Percentiles rank a stretch among this genome's conserved stretches.
Evolutionary conservation across 148 eudicot species (phyloP).

Genomic region (Camellia lanceoleosa): DNA sequence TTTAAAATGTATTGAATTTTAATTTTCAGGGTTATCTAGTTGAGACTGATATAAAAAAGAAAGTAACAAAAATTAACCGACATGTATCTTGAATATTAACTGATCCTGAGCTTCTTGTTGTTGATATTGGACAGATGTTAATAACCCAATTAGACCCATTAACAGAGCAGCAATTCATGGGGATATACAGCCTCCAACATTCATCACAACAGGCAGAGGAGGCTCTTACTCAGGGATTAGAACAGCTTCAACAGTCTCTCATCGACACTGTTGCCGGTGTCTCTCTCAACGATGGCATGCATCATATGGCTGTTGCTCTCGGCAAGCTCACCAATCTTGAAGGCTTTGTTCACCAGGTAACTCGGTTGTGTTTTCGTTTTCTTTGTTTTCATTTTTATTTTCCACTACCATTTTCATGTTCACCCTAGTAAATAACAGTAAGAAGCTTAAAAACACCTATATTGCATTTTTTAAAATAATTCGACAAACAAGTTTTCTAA

Average conservation of each 20-base stretch:
- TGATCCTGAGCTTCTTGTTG: not conserved
- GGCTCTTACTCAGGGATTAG: slow-evolving; percentile 76
- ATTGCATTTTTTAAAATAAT: too few species aligned
- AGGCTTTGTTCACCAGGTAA: slow-evolving; percentile 88
- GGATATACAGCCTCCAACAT: slow-evolving; percentile 76
- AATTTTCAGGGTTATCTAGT: too few species aligned
- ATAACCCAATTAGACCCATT: slow-evolving; percentile 67
- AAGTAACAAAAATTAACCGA: too few species aligned
- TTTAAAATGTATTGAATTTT: too few species aligned
- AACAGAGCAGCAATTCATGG: slow-evolving; percentile 85
- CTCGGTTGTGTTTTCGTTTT: too few species aligned
- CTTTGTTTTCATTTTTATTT: too few species aligned
- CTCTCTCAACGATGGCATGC: slow-evolving; percentile 63
- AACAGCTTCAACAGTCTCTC: slow-evolving; percentile 84
- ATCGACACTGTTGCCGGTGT: slow-evolving; percentile 67
- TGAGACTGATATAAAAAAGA: too few species aligned
- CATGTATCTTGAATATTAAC: too few species aligned
- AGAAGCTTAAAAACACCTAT: too few species aligned
- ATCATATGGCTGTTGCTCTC: slow-evolving; percentile 84
- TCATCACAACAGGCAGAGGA: slow-evolving; percentile 91
- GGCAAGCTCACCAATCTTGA: slow-evolving; percentile 89
- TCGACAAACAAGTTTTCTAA: too few species aligned
- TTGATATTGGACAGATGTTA: slow-evolving; percentile 48
- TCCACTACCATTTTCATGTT: too few species aligned
- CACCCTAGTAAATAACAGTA: too few species aligned